Percentiles rank a stretch among this genome's conserved stretches.
Evolutionary conservation across 495 filamentous ascomycete species (phyloP).

Genomic region (Pseudevernia furfuracea): DNA sequence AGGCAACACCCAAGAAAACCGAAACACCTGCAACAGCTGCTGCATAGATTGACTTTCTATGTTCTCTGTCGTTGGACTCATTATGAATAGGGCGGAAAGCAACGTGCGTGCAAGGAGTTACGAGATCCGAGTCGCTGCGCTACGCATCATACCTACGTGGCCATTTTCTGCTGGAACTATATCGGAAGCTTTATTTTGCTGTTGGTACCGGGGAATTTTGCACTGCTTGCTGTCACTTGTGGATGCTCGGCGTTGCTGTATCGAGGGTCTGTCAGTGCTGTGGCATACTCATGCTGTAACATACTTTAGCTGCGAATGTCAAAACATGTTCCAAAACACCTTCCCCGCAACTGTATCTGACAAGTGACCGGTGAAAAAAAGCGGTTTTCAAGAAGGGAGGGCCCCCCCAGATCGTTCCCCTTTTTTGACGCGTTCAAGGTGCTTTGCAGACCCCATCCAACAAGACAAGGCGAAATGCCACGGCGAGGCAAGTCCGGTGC

Average conservation of each 20-base stretch:
- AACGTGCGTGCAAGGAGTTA: neutral
- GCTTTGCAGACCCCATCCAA: too few species aligned
- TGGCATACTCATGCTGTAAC: neutral
- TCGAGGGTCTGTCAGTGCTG: neutral
- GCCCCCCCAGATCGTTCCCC: too few species aligned
- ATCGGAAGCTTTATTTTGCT: neutral
- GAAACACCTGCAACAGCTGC: conserved; percentile 12
- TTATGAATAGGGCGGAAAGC: neutral
- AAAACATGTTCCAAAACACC: too few species aligned
- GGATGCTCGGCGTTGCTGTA: neutral
- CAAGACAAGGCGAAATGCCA: too few species aligned
- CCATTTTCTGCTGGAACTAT: neutral
- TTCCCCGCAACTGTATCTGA: too few species aligned
- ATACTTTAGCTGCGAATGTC: neutral
- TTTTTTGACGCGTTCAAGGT: too few species aligned
- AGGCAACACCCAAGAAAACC: conserved; percentile 13
- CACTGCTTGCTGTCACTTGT: neutral
- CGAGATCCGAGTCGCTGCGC: neutral
- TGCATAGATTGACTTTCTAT: neutral
- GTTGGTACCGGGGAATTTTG: neutral
- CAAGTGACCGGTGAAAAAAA: too few species aligned
- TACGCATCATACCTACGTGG: neutral
- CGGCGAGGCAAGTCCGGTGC: too few species aligned
- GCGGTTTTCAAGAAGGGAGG: too few species aligned
- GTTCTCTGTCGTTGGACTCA: neutral